Percentiles rank a stretch among this genome's conserved stretches.
phyloP scores from a whole-genome alignment of 2,329 filamentous ascomycete genomes.

The Aspergillus flavus region DNA sequence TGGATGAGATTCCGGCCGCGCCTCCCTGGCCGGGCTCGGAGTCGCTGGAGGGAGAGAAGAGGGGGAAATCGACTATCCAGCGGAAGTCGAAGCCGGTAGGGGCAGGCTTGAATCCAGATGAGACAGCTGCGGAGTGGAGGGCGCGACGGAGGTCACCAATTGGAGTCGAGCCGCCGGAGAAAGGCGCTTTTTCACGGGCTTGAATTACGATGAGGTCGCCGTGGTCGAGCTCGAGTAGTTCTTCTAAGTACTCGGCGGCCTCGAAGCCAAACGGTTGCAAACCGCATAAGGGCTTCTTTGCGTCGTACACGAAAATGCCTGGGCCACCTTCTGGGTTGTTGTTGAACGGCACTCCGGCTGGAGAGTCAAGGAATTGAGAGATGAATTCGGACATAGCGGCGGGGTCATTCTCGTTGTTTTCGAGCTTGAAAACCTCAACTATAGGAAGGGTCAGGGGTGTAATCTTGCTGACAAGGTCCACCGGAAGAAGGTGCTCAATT shows the following conservation, averaged over 20 bases:
- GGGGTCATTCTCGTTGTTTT: slow-evolving; percentile 49
- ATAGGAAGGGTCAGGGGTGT: slow-evolving; percentile 67
- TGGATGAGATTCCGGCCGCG: slow-evolving; percentile 75
- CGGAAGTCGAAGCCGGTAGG: slow-evolving; percentile 65
- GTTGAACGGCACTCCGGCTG: slow-evolving; percentile 60
- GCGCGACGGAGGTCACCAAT: slow-evolving; percentile 73
- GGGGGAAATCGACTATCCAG: slow-evolving; percentile 89
- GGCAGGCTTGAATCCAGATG: slow-evolving; percentile 58
- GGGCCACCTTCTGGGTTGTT: slow-evolving; percentile 77
- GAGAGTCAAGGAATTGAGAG: slow-evolving; percentile 68
- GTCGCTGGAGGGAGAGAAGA: slow-evolving; percentile 75
- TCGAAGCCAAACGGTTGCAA: slow-evolving; percentile 78
- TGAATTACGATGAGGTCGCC: slow-evolving; percentile 83
- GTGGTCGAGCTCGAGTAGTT: slow-evolving; percentile 58
- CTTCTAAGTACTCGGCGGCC: slow-evolving; percentile 61
- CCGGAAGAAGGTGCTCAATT: slow-evolving; percentile 65
- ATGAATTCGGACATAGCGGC: slow-evolving; percentile 64
- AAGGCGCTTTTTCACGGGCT: slow-evolving; percentile 67
- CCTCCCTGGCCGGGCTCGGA: slow-evolving; percentile 80
- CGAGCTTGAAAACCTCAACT: slow-evolving; percentile 74
- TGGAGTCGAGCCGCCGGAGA: slow-evolving; percentile 71
- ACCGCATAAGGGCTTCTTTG: slow-evolving; percentile 72
- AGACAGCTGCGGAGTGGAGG: slow-evolving; percentile 69
- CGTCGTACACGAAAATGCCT: slow-evolving; percentile 75
- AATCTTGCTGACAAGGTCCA: slow-evolving; percentile 73